Base-by-base conservation (phyloP, 768 basidiomycete genomes). In the Porpolomopsis calyptriformis region DNA sequence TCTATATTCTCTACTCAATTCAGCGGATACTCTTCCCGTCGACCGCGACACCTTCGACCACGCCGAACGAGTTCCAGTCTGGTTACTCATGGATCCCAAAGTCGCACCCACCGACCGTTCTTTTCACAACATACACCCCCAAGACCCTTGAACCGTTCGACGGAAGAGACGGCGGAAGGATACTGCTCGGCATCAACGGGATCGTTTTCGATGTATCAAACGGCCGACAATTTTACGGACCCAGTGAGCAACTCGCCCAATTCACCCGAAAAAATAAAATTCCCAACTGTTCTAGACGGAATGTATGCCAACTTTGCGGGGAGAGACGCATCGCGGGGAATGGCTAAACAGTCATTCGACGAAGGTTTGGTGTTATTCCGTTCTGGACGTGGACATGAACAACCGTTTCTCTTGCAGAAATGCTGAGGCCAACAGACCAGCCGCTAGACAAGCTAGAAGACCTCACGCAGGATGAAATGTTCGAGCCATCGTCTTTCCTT, bases 291-390 rank as follows among this genome's bases (percentile, higher is more conserved):
- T 40, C 23, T 53, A 96, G 94, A 82, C 55, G 94, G 93, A 0
- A 89, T 92, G 77, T 97, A 97, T 58, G 92, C 90, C 24, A 94
- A 93, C 64, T 98, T 99, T 69, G 93, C 96, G 2, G 96, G 94
- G 4, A 67, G 93, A 40, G 94, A 99, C 65, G 94, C 94, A 1
- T 93, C 89, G 12, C 71, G 93, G 29, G 93, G 94, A 4, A 93
- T 98, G 87, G 94, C 94, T 5, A 96, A 93, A 65, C 93, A 97
- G 65, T 94, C 91, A 2, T 97, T 96, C 53, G 93, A 93, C 54
- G 24, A 69, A n/a, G 89, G 92, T 89, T 56, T n/a, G 23, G 4
- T 29, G 25, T 8, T 16, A 16, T 6, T 33, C 29, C n/a, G 11
- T 9, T 43, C 16, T 22, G 4, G 12, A 3, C 26, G 3, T 20